Percentiles rank a stretch among this genome's conserved stretches.
Conservation (phyloP, 352 stramenopile species). For the Elongisporangium senticosum region DNA sequence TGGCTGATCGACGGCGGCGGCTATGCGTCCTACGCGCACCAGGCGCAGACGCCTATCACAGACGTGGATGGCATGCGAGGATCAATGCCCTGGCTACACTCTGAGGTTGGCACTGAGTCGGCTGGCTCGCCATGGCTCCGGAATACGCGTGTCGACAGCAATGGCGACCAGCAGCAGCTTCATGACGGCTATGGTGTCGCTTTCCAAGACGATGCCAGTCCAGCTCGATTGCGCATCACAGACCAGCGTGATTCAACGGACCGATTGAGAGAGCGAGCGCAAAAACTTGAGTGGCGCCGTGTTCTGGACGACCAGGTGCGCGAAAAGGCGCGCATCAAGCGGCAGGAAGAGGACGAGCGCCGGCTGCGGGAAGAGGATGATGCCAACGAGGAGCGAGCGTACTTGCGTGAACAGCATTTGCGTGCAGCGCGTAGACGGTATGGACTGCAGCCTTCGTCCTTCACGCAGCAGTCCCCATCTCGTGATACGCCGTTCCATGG, state of each 20-base stretch:
- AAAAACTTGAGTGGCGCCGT: conserved; percentile 66
- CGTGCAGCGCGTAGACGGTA: conserved; percentile 39
- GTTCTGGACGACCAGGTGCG: conserved; percentile 69
- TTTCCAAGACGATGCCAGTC: conserved; percentile 20
- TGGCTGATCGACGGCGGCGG: conserved; percentile 69
- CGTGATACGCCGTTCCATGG: neutral
- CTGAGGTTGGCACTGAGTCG: conserved; percentile 7
- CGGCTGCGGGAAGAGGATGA: conserved; percentile 28
- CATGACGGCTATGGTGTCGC: conserved; percentile 6
- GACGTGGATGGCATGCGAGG: conserved; percentile 13
- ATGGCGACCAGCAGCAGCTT: conserved; percentile 18
- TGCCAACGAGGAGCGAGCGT: conserved; percentile 42
- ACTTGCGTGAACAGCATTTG: conserved; percentile 52
- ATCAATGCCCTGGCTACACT: neutral
- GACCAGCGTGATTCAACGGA: conserved; percentile 50
- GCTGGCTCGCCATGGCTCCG: conserved; percentile 1
- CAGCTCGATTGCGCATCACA: conserved; percentile 46
- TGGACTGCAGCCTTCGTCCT: conserved; percentile 11
- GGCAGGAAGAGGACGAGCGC: conserved; percentile 34
- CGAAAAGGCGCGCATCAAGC: conserved; percentile 54
- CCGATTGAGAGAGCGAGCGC: conserved; percentile 47
- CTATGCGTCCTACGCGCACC: conserved; percentile 9
- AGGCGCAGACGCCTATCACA: neutral
- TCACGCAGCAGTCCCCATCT: neutral
- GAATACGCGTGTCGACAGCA: neutral